These are phyloP conservation scores for Athelia psychrophila DNA, from an alignment of 1,284 basidiomycete genomes.

Conservation along the genomic window DNA sequence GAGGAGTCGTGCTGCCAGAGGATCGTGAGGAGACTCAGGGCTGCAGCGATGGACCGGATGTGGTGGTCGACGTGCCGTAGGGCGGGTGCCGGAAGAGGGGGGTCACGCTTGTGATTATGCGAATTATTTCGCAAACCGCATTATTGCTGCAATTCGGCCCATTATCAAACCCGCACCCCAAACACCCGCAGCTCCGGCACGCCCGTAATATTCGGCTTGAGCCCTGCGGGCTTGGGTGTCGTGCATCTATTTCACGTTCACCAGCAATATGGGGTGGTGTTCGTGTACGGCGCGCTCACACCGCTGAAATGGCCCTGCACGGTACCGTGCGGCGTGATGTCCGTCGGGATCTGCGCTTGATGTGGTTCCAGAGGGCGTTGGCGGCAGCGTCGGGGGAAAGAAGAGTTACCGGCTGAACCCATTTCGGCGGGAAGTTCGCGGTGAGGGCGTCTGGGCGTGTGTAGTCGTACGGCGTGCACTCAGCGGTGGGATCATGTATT, in stretches of 20 bases:
- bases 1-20: slow-evolving; percentile 44
- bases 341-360: slow-evolving; percentile 23
- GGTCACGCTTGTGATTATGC: slow-evolving; percentile 36
- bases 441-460: slow-evolving; percentile 37
- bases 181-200: slow-evolving; percentile 70
- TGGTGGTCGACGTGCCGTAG: slow-evolving; percentile 31
- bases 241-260: slow-evolving; percentile 61
- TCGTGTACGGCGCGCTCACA: slow-evolving; percentile 13
- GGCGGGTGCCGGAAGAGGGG: slow-evolving; percentile 36
- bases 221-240: slow-evolving; percentile 40
- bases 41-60: slow-evolving; percentile 44
- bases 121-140: slow-evolving; percentile 22
- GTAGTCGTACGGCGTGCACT: slow-evolving; percentile 42
- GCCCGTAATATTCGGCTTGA: slow-evolving; percentile 51
- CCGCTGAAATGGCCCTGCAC: slow-evolving; percentile 31
- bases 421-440: slow-evolving; percentile 44
- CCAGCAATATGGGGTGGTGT: slow-evolving; percentile 28
- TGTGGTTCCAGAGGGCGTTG: slow-evolving; percentile 34
- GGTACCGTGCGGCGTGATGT: slow-evolving; percentile 36
- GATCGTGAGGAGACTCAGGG: slow-evolving; percentile 31
- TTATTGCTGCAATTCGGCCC: slow-evolving; percentile 50
- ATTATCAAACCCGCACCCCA: slow-evolving; percentile 61
- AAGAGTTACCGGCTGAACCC: slow-evolving; percentile 38
- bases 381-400: slow-evolving; percentile 44
- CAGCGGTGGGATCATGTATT: slow-evolving; percentile 7